These are phyloP conservation scores for Kluyveromyces aestuarii DNA, from an alignment of 805 yeast genomes.

Conservation along the genomic window DNA sequence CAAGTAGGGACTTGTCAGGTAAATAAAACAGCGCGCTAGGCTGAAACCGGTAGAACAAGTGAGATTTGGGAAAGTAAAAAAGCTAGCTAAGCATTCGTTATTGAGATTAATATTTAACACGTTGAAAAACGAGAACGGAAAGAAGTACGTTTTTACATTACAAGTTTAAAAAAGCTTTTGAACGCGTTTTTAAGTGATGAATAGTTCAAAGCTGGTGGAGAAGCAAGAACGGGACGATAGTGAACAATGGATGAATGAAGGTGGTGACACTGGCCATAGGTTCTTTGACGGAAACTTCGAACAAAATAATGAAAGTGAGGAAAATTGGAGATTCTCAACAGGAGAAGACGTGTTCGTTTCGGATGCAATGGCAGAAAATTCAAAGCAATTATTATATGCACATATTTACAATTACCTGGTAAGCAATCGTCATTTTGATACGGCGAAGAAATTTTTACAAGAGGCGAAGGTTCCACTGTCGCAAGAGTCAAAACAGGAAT, in stretches of 20 bases:
- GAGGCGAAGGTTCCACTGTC: conserved; percentile 37
- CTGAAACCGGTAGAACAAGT: too few relatives aligned
- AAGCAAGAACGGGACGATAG: conserved; percentile 5
- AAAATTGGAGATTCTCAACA: conserved; percentile 6
- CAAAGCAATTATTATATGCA: conserved; percentile 42
- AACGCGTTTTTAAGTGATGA: background rate
- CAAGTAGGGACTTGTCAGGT: too few relatives aligned
- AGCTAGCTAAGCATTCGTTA: too few relatives aligned
- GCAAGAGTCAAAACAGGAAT: conserved; percentile 8
- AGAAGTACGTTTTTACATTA: background rate
- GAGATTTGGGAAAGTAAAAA: too few relatives aligned
- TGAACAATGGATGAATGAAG: conserved; percentile 25
- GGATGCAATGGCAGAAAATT: conserved; percentile 39
- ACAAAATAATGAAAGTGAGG: conserved; percentile 23
- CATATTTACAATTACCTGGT: conserved; percentile 43
- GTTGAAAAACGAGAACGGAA: too few relatives aligned
- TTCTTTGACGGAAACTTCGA: conserved; percentile 4
- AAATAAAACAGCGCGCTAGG: too few relatives aligned
- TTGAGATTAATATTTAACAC: too few relatives aligned
- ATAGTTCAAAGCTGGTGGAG: background rate
- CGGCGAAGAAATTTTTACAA: conserved; percentile 39
- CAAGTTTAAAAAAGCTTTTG: background rate
- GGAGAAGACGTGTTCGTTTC: conserved; percentile 26
- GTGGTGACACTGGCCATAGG: conserved; percentile 13
- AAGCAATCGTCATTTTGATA: conserved; percentile 38